Evolutionary conservation across 768 basidiomycete genomes (phyloP), one percentile per base, ranked within the genome.

Genomic region (Mycena venus): DNA sequence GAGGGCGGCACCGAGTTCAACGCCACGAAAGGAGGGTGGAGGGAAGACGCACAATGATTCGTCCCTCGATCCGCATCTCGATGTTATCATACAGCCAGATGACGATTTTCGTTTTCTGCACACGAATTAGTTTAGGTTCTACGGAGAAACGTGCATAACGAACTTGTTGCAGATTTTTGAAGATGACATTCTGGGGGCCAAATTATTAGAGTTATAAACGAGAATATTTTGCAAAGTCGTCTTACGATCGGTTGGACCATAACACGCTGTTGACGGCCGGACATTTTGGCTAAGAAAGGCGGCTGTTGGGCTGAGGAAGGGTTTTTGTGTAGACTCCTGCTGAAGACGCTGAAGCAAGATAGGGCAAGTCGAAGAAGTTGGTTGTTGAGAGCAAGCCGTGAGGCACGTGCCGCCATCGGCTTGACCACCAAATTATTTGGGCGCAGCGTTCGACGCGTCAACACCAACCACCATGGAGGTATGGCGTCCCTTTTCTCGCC

Each of bases 171-270:
- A 98, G 89, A 85, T 98, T 96, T 93, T 98, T 97, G 90, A 98
- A 98, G 85, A 98, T 98, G 75, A 98, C 95, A 87, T 98, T 98
- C 96, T 97, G 21, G 19, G 55, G 44, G 51, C 40, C 59, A 62
- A 49, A 72, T 53, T 40, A 77, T 74, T 75, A 64, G 60, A 62
- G 29, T 23, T 56, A 56, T 36, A 29, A 64, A 55, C n/a, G 38
- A 59, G 42, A 47, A 6, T 25, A n/a, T 36, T 34, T n/a, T 49
- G 62, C 10, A 36, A 71, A 74, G 38, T 72, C 59, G 60, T 87
- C 95, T 79, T 84, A 98, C 97, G 93, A 98, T 98, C 92, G 97
- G 97, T 86, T 99, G 98, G 74, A 99, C 98, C 96, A 99, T 96
- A 90, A 99, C 97, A 82, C 96, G 95, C 82, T 96, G 94, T 82